A percentile compares a stretch with the other conserved stretches of the same genome.
phyloP scores from a whole-genome alignment of 2,329 filamentous ascomycete species.

The Alternaria hordeiaustralica region DNA sequence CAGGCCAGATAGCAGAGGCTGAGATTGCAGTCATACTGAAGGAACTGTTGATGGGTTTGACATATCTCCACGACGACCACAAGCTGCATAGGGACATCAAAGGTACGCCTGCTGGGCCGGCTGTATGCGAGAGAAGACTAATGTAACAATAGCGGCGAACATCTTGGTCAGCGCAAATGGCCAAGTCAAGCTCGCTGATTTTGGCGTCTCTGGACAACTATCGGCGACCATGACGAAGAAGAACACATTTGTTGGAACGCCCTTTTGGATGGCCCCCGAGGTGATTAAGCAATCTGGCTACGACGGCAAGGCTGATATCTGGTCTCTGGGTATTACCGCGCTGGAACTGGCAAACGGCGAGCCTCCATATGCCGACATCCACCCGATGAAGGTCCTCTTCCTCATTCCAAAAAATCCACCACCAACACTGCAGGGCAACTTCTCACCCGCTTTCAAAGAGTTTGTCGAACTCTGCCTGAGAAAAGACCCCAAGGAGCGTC shows the following conservation, averaged over 20 bases:
- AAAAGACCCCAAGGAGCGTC: slow-evolving; percentile 87
- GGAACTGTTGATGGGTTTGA: slow-evolving; percentile 86
- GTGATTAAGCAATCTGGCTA: slow-evolving; percentile 99
- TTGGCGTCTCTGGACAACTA: slow-evolving; percentile 94
- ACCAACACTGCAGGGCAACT: slow-evolving; percentile 68
- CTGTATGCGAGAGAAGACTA: neutral
- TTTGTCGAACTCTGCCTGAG: slow-evolving; percentile 73
- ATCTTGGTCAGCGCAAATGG: slow-evolving; percentile 87
- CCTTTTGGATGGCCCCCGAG: slow-evolving; percentile 99
- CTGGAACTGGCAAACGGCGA: slow-evolving; percentile 91
- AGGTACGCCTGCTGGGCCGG: slow-evolving; percentile 60
- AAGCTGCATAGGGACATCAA: slow-evolving; percentile 98
- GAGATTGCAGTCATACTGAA: slow-evolving; percentile 96
- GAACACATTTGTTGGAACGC: slow-evolving; percentile 97
- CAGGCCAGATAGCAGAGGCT: slow-evolving; percentile 87
- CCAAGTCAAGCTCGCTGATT: slow-evolving; percentile 96
- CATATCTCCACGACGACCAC: slow-evolving; percentile 93
- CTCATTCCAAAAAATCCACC: slow-evolving; percentile 94
- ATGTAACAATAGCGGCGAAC: slow-evolving; percentile 76
- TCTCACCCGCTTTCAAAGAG: slow-evolving; percentile 58
- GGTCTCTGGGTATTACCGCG: slow-evolving; percentile 94
- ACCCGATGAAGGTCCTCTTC: slow-evolving; percentile 98
- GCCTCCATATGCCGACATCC: slow-evolving; percentile 93
- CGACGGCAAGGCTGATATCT: slow-evolving; percentile 97
- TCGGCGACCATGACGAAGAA: slow-evolving; percentile 99